Conservation (phyloP, 1,284 basidiomycete genomes). For the Phellopilus nigrolimitatus region DNA sequence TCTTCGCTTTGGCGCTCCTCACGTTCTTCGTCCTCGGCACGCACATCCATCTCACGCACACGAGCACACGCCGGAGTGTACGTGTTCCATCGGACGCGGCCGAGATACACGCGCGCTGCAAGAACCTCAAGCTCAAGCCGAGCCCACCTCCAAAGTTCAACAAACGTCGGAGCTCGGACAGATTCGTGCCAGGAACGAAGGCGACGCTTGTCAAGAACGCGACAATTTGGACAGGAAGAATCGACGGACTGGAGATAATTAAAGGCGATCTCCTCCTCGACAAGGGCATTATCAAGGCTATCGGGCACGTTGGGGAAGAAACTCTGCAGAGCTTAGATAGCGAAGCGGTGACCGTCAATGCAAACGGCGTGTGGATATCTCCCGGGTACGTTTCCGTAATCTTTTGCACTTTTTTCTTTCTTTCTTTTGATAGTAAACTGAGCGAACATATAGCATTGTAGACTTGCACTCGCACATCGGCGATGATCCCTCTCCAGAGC, state of each 20-base stretch:
- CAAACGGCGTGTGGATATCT: constrained; percentile 34
- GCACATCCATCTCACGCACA: constrained; percentile 6
- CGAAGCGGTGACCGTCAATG: constrained; percentile 27
- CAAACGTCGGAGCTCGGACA: constrained; percentile 58
- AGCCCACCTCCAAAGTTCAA: constrained; percentile 49
- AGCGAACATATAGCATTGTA: constrained; percentile 37
- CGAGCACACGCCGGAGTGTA: background rate
- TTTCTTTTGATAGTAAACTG: background rate
- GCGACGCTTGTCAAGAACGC: constrained; percentile 73
- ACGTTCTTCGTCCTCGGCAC: constrained; percentile 5
- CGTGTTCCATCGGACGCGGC: constrained; percentile 5
- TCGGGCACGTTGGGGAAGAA: constrained; percentile 41
- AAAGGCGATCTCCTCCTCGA: constrained; percentile 54
- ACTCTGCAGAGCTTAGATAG: constrained; percentile 20
- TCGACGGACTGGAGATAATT: constrained; percentile 62
- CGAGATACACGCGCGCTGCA: constrained; percentile 17
- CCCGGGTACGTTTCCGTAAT: constrained; percentile 36
- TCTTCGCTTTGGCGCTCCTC: constrained; percentile 6
- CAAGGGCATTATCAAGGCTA: constrained; percentile 50
- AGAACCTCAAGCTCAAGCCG: constrained; percentile 22
- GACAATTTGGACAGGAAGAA: constrained; percentile 73
- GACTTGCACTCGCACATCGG: constrained; percentile 65
- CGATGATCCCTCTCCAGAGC: constrained; percentile 37
- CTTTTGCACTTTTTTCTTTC: background rate
- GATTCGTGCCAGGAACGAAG: constrained; percentile 63